These are phyloP conservation scores for Pistacia integerrima DNA, from an alignment of 345 rosid species.

Conservation along the genomic window DNA sequence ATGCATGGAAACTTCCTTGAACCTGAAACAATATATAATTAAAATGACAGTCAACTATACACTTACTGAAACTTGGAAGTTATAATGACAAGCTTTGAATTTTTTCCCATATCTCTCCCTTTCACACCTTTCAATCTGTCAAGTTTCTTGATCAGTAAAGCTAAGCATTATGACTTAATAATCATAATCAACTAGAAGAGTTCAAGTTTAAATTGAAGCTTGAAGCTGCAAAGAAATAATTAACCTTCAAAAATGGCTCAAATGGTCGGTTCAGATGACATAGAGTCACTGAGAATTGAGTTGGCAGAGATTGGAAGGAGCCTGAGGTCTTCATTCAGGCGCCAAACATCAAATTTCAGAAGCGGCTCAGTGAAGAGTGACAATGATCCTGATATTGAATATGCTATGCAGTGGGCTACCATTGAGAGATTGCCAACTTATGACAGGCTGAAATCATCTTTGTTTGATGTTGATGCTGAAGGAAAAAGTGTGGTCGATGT, in stretches of 20 bases:
- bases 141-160: too few relatives aligned
- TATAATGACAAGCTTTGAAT: too few relatives aligned
- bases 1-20: too few relatives aligned
- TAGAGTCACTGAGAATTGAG: conserved; percentile 64
- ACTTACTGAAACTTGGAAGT: too few relatives aligned
- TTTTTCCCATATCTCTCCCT: too few relatives aligned
- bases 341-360: conserved; percentile 34
- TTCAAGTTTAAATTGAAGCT: too few relatives aligned
- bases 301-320: conserved; percentile 67
- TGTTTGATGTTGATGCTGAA: neutral
- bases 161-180: too few relatives aligned
- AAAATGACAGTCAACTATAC: too few relatives aligned
- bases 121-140: too few relatives aligned
- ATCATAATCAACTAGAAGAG: too few relatives aligned
- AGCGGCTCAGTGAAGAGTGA: conserved; percentile 32
- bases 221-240: too few relatives aligned
- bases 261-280: conserved; percentile 54
- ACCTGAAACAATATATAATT: too few relatives aligned
- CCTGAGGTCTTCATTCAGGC: conserved; percentile 57
- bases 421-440: conserved; percentile 70
- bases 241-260: conserved; percentile 42
- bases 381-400: conserved; percentile 37
- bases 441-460: conserved; percentile 14
- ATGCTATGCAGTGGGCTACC: conserved; percentile 62
- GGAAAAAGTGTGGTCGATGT: conserved; percentile 12